Evolutionary conservation across 768 basidiomycete genomes (phyloP).

Genomic region (Pleurotus giganteus): DNA sequence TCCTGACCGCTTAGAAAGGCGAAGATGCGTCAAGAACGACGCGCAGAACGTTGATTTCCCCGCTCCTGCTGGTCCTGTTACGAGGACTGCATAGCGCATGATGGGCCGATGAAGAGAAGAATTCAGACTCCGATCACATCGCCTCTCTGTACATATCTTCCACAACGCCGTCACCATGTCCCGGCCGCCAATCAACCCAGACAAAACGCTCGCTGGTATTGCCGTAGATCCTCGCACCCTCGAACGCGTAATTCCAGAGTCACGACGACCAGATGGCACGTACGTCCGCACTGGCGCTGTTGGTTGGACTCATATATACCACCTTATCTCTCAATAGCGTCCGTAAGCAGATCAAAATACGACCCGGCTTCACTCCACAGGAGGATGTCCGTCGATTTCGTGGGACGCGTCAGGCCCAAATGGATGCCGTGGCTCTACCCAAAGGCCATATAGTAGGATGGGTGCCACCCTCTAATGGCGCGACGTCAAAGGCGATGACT

Average conservation of each 20-base stretch:
- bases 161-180: constrained; percentile 48
- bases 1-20: constrained; percentile 73
- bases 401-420: constrained; percentile 69
- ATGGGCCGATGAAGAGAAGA: constrained; percentile 11
- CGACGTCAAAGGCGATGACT: constrained; percentile 14
- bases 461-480: constrained; percentile 52
- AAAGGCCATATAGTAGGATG: constrained; percentile 86
- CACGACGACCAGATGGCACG: constrained; percentile 82
- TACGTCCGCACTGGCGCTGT: constrained; percentile 37
- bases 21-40: constrained; percentile 87
- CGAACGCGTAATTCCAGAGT: constrained; percentile 86
- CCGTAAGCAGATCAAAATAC: constrained; percentile 85
- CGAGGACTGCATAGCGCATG: constrained; percentile 88
- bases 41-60: constrained; percentile 95
- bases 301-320: constrained; percentile 5
- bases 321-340: constrained; percentile 43
- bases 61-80: constrained; percentile 96
- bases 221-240: constrained; percentile 82
- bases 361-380: constrained; percentile 92
- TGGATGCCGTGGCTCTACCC: constrained; percentile 61
- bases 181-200: constrained; percentile 70
- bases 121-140: constrained; percentile 30
- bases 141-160: constrained; percentile 5
- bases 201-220: constrained; percentile 74
- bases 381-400: constrained; percentile 91